These are phyloP conservation scores for Trichoderma gamsii DNA, from an alignment of 495 filamentous ascomycete species.

Conservation along the genomic window DNA sequence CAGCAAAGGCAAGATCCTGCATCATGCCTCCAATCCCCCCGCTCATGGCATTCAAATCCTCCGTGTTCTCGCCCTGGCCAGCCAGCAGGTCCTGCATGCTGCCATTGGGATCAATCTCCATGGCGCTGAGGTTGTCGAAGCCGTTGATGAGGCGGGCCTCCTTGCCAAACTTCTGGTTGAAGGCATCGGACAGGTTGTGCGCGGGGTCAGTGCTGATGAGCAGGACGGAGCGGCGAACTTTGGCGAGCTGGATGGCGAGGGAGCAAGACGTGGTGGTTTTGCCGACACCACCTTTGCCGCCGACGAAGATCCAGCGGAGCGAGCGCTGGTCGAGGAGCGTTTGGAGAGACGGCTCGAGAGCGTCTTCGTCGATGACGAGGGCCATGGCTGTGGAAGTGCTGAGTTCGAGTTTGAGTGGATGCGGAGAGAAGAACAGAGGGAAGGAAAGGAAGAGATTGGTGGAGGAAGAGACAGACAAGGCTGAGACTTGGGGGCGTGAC, in stretches of 20 bases:
- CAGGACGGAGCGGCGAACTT: conserved; percentile 88
- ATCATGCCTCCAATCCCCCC: conserved; percentile 57
- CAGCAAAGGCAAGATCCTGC: conserved; percentile 60
- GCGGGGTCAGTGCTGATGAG: conserved; percentile 98
- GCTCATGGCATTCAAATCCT: conserved; percentile 62
- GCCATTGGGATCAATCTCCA: conserved; percentile 99
- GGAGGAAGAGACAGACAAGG: not conserved
- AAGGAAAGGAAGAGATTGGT: not conserved
- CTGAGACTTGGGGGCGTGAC: not conserved
- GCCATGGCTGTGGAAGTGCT: conserved; percentile 56
- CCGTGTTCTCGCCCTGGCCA: conserved; percentile 66
- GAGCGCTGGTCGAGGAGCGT: conserved; percentile 88
- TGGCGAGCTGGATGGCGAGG: conserved; percentile 95
- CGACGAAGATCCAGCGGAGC: conserved; percentile 98
- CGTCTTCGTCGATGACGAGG: conserved; percentile 61
- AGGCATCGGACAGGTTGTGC: conserved; percentile 97
- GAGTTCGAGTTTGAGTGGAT: not conserved
- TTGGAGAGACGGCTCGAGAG: conserved; percentile 87
- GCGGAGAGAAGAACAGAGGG: not conserved
- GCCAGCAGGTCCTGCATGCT: conserved; percentile 93
- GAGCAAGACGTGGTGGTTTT: conserved; percentile 99
- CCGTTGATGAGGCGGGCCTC: conserved; percentile 89
- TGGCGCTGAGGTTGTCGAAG: conserved; percentile 89
- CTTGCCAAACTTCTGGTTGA: conserved; percentile 98
- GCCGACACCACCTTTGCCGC: conserved; percentile 97